A percentile compares a stretch with the other conserved stretches of the same genome.
Conservation (phyloP, 2,329 filamentous ascomycete genomes). For the Rutstroemia sp. region DNA sequence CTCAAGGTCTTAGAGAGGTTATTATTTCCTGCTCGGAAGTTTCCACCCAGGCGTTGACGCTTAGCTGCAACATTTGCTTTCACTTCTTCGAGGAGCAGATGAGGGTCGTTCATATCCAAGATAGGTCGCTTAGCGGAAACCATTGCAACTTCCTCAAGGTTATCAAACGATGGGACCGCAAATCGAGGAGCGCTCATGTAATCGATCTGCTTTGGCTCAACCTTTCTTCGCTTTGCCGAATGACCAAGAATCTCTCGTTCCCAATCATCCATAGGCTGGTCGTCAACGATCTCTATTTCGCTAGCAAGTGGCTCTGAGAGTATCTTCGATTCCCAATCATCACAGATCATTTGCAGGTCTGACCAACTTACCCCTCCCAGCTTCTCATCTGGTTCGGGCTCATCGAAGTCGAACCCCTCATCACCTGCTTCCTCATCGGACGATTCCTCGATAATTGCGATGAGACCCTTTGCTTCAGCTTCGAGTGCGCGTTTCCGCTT, state of each 20-base stretch:
- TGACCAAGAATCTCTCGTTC: conserved; percentile 46
- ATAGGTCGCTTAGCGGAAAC: conserved; percentile 70
- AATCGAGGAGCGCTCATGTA: conserved; percentile 52
- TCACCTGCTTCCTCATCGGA: conserved; percentile 35
- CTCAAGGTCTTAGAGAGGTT: conserved; percentile 66
- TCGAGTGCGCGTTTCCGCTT: conserved; percentile 52
- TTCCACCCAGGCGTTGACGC: conserved; percentile 39
- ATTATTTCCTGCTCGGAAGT: conserved; percentile 58
- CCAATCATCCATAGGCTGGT: conserved; percentile 52
- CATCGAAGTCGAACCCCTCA: conserved; percentile 43
- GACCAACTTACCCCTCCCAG: conserved; percentile 69
- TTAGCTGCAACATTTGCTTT: conserved; percentile 57
- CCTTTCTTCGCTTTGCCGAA: conserved; percentile 61
- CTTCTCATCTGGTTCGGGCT: conserved; percentile 49
- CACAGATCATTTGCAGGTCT: conserved; percentile 78
- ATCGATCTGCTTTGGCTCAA: conserved; percentile 41
- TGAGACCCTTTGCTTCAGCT: conserved; percentile 40
- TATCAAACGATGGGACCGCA: conserved; percentile 66
- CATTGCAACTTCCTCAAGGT: conserved; percentile 67
- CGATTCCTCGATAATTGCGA: conserved; percentile 36
- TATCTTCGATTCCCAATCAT: conserved; percentile 71
- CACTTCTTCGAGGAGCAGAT: conserved; percentile 74
- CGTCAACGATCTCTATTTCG: conserved; percentile 27
- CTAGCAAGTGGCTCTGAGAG: conserved; percentile 28
- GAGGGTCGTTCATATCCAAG: conserved; percentile 81